Evolutionary conservation across 257 asterid species (phyloP), one percentile per base, ranked within the genome.

Genomic region (Rehmannia glutinosa): DNA sequence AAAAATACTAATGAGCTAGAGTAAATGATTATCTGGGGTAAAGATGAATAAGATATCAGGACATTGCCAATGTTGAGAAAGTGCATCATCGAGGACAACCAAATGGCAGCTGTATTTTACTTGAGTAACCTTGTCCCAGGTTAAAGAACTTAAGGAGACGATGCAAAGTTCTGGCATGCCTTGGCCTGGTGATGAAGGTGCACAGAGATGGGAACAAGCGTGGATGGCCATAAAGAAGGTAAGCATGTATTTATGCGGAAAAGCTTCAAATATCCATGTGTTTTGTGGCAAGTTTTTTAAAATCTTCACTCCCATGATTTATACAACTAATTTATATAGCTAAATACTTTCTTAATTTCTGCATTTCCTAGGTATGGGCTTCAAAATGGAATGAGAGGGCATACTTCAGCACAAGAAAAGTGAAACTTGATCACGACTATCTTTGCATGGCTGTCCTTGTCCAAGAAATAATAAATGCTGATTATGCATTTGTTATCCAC

Each of bases 341-440:
- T 17, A 47, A n/a, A 20, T 5, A 30, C 17, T 54, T 66, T 11
- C 28, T 39, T 55, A 46, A 36, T 35, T 46, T 35, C 64, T 61
- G 66, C 45, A 1, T 45, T 38, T 49, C 61, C 36, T 54, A 94
- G 99, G 99, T 94, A 23, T 94, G 99, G 99, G 97, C 98, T 70
- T 94, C 99, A 51, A 94, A 94, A 72, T 94, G 99, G 99, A 94
- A 94, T 33, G 99, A 94, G 81, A 85, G 99, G 80, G 99, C 99
- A 77, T 94, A 86, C 76, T 87, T 88, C 78, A 94, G 99, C 89
- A 88, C 97, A 52, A 85, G 91, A 77, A 94, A 88, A 83, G 99
- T 87, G 80, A 91, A 91, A 69, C 88, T 94, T 64, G 90, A 94
- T 74, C 99, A 94, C 53, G 91, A 87, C 75, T 85, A 69, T 79